Conservation (phyloP, 495 filamentous ascomycete species). For the Lasiosphaeria miniovina region DNA sequence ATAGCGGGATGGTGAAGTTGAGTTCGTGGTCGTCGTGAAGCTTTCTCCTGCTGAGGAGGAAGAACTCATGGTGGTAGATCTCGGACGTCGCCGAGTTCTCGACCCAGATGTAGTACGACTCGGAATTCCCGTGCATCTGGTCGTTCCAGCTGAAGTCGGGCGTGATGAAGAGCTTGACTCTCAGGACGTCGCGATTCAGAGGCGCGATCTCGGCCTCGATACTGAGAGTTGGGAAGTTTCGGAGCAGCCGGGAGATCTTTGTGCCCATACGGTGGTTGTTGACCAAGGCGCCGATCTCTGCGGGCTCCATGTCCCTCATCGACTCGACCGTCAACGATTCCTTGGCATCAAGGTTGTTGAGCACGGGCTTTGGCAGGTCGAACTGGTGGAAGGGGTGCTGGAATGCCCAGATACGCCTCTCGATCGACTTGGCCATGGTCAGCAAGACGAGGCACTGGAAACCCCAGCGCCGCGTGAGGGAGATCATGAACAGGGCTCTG, state of each 20-base stretch:
- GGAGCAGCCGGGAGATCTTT: slow-evolving; percentile 72
- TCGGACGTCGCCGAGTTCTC: slow-evolving; percentile 97
- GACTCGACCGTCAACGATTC: slow-evolving; percentile 72
- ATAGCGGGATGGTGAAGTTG: slow-evolving; percentile 94
- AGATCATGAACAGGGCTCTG: slow-evolving; percentile 94
- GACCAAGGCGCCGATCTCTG: slow-evolving; percentile 88
- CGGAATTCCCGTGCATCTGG: slow-evolving; percentile 86
- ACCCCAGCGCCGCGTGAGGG: slow-evolving; percentile 89
- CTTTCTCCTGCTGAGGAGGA: slow-evolving; percentile 85
- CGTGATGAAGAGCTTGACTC: slow-evolving; percentile 78
- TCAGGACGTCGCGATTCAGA: slow-evolving; percentile 87
- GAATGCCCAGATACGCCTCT: slow-evolving; percentile 90
- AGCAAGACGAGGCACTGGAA: slow-evolving; percentile 87
- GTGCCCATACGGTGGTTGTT: slow-evolving; percentile 85
- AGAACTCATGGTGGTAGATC: slow-evolving; percentile 97
- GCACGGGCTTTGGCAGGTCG: slow-evolving; percentile 76
- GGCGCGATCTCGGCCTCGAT: slow-evolving; percentile 94
- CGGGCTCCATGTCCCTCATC: slow-evolving; percentile 84
- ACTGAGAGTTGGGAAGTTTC: slow-evolving; percentile 88
- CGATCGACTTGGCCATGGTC: slow-evolving; percentile 91
- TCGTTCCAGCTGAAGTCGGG: slow-evolving; percentile 97
- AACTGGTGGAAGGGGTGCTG: slow-evolving; percentile 96
- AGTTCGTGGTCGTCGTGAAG: slow-evolving; percentile 92
- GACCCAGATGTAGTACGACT: slow-evolving; percentile 98
- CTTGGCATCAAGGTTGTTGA: slow-evolving; percentile 78